Evolutionary conservation across 2,329 filamentous ascomycete genomes (phyloP).

Genomic region (Claviceps sp.): DNA sequence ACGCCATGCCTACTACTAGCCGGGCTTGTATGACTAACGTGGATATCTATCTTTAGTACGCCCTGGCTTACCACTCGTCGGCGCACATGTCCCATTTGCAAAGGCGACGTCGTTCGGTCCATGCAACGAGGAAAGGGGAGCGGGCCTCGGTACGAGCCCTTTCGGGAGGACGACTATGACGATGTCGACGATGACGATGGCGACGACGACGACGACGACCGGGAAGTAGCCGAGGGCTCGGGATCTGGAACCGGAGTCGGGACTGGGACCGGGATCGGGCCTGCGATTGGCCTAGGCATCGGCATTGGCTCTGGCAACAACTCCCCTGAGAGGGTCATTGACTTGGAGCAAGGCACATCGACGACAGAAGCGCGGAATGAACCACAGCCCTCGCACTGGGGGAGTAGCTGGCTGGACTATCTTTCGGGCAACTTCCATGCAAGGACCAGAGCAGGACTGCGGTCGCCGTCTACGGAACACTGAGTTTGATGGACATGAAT

Average conservation of each 20-base stretch:
- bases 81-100: conserved; percentile 96
- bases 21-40: background rate
- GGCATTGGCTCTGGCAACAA: background rate
- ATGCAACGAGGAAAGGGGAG: conserved; percentile 42
- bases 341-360: conserved; percentile 30
- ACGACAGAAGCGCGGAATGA: conserved; percentile 11
- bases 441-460: conserved; percentile 10
- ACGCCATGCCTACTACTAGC: background rate
- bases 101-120: conserved; percentile 79
- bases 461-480: conserved; percentile 13
- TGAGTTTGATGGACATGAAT: conserved; percentile 5
- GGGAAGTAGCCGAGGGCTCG: conserved; percentile 22
- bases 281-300: too few relatives aligned
- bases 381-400: conserved; percentile 10
- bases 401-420: conserved; percentile 24
- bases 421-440: conserved; percentile 19
- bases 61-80: conserved; percentile 93
- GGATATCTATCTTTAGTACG: conserved; percentile 42
- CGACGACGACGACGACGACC: conserved; percentile 21
- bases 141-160: conserved; percentile 39
- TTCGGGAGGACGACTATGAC: conserved; percentile 38
- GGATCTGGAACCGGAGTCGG: conserved; percentile 10
- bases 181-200: conserved; percentile 13
- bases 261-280: background rate
- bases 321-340: conserved; percentile 19